phyloP scores from a whole-genome alignment of 2,329 filamentous ascomycete species.

The Ambrosiella xylebori region DNA sequence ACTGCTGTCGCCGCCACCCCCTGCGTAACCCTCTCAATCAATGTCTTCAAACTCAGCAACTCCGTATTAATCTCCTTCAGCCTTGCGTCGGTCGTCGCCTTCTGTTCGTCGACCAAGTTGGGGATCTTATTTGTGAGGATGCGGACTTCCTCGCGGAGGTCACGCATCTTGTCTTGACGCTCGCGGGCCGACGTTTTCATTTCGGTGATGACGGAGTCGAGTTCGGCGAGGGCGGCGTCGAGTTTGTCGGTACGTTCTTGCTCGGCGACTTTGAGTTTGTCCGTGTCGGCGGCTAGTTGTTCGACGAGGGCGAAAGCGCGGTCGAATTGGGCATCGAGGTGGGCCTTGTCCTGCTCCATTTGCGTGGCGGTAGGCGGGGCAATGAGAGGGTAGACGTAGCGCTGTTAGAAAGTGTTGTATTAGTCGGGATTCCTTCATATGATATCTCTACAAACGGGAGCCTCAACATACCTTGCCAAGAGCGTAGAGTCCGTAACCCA shows the following conservation, averaged over 20 bases:
- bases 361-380: conserved; percentile 87
- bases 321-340: conserved; percentile 84
- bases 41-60: conserved; percentile 78
- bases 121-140: conserved; percentile 72
- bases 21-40: conserved; percentile 46
- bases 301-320: conserved; percentile 83
- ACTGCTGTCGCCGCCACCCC: conserved; percentile 12
- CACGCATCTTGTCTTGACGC: conserved; percentile 72
- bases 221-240: conserved; percentile 63
- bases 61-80: conserved; percentile 75
- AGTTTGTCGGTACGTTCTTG: conserved; percentile 66
- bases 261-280: conserved; percentile 73
- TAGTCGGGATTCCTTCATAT: neutral
- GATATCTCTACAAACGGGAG: too few relatives aligned
- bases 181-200: conserved; percentile 67
- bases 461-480: conserved; percentile 53
- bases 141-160: conserved; percentile 73
- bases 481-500: conserved; percentile 75
- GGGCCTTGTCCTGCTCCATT: conserved; percentile 82
- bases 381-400: conserved; percentile 81
- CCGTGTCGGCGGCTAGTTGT: conserved; percentile 79
- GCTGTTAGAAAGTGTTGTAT: conserved; percentile 28
- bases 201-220: conserved; percentile 67
- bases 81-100: conserved; percentile 62
- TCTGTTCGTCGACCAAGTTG: conserved; percentile 73